A percentile compares a stretch with the other conserved stretches of the same genome.
These are phyloP conservation scores for Debaryomyces sp. DNA, from an alignment of 1,139 yeast species.

Conservation along the genomic window DNA sequence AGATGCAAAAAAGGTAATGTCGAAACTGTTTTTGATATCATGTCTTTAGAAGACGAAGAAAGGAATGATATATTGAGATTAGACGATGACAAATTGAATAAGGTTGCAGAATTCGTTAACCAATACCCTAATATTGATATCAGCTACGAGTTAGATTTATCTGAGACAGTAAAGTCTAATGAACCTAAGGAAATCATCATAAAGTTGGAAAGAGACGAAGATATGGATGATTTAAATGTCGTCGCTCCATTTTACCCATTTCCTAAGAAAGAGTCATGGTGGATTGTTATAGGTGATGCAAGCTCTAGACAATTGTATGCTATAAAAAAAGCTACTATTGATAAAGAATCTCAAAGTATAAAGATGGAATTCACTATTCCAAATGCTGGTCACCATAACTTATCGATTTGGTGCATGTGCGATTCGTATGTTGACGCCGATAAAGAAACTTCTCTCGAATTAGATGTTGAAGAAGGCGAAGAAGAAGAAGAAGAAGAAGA, in stretches of 20 bases:
- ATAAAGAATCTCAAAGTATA: constrained; percentile 55
- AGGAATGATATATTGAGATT: constrained; percentile 66
- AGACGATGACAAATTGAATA: constrained; percentile 49
- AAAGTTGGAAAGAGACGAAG: constrained; percentile 70
- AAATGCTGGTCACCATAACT: constrained; percentile 56
- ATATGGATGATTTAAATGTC: constrained; percentile 66
- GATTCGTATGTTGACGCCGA: constrained; percentile 92
- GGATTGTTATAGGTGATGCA: constrained; percentile 80
- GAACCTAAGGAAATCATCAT: constrained; percentile 54
- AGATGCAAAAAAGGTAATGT: constrained; percentile 61
- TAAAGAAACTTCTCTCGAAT: constrained; percentile 64
- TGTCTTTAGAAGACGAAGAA: constrained; percentile 81
- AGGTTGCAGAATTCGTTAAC: constrained; percentile 87
- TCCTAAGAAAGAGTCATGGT: constrained; percentile 78
- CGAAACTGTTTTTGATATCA: constrained; percentile 78
- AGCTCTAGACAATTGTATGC: constrained; percentile 66
- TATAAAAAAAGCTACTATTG: constrained; percentile 64
- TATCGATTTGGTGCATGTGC: constrained; percentile 84
- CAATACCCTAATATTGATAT: constrained; percentile 86
- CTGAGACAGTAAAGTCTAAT: constrained; percentile 37
- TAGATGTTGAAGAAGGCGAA: constrained; percentile 36
- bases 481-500: constrained; percentile 11
- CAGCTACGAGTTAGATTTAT: constrained; percentile 50
- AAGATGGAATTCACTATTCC: constrained; percentile 62
- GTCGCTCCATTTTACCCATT: constrained; percentile 59